phyloP scores from a whole-genome alignment of 164 flowering plant genomes.

The Nymphaea colorata region DNA sequence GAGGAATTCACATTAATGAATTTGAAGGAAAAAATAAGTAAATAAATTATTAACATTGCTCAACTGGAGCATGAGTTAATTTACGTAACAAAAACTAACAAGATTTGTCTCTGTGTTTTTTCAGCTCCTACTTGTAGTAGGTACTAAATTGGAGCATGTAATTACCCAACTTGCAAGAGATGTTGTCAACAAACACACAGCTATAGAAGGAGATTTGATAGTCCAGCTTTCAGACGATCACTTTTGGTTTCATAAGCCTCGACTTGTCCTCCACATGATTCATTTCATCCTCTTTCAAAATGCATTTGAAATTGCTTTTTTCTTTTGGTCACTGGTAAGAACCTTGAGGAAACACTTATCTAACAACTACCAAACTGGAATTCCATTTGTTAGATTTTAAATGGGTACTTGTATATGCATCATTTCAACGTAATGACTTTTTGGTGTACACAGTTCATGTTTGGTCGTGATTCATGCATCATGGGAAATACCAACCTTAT shows the following conservation, averaged over 20 bases:
- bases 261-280: conserved; percentile 52
- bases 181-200: conserved; percentile 23
- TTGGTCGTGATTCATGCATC: conserved; percentile 9
- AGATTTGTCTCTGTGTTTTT: background rate
- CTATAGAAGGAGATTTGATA: conserved; percentile 25
- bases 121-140: conserved; percentile 77
- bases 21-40: too few species aligned
- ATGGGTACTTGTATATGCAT: background rate
- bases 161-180: conserved; percentile 53
- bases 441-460: conserved; percentile 1
- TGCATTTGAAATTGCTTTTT: conserved; percentile 71
- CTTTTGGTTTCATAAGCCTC: conserved; percentile 70
- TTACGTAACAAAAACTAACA: background rate
- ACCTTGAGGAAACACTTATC: background rate
- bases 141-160: conserved; percentile 76
- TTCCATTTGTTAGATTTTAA: background rate
- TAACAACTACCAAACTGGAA: background rate
- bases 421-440: background rate
- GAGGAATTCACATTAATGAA: too few species aligned
- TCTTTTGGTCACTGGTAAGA: conserved; percentile 83
- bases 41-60: too few species aligned
- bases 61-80: too few species aligned
- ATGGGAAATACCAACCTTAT: conserved; percentile 7
- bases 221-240: conserved; percentile 67
- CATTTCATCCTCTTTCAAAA: conserved; percentile 78